Base-by-base conservation (phyloP, 176 grass and related monocot species). In the Paspalum vaginatum region DNA sequence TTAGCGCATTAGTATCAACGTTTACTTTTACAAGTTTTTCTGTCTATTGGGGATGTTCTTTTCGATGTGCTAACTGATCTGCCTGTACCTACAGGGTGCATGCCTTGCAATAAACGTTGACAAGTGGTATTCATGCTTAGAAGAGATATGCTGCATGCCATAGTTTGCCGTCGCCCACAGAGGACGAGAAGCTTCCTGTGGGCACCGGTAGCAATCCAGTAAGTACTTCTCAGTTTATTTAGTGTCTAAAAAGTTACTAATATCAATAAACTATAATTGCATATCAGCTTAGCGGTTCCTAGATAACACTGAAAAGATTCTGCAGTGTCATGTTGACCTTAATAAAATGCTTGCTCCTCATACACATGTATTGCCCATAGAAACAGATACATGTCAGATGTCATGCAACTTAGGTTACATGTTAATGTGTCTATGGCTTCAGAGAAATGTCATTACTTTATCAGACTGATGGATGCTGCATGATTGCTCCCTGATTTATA, bases 181-280 rank as follows among this genome's bases (percentile, higher is more conserved):
- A 89, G 81, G 92, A 99, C 77, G 96, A 95, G 50, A 93, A 93
- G 68, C 88, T 99, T 85, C 96, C 92, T 86, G 92, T 99, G 59
- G 96, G 96, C 83, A 98, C 96, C 58, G 96, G 96, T 86, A 98
- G 96, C 92, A 98, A 98, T 80, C 96, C 96, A 68, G 96, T 98
- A 98, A 93, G 96, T 95, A 85, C 42, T 57, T 75, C 64, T 41
- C 75, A 53, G 32, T 86, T 53, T 26, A 16, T 40, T 79, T 67
- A 70, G 12, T 26, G 13, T 44, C 4, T 17, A 4, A 27, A 69
- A 61, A 32, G 25, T 70, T 70, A 40, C 21, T 76, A 15, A 12
- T 40, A 40, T 63, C n/a, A 22, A 75, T 48, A 67, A 80, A 39
- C 18, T 25, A 84, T 76, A 46, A 20, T 62, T 25, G 25, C 49